A percentile compares a stretch with the other conserved stretches of the same genome.
phyloP scores from a whole-genome alignment of 768 basidiomycete genomes.

The Pleurotus sapidus region DNA sequence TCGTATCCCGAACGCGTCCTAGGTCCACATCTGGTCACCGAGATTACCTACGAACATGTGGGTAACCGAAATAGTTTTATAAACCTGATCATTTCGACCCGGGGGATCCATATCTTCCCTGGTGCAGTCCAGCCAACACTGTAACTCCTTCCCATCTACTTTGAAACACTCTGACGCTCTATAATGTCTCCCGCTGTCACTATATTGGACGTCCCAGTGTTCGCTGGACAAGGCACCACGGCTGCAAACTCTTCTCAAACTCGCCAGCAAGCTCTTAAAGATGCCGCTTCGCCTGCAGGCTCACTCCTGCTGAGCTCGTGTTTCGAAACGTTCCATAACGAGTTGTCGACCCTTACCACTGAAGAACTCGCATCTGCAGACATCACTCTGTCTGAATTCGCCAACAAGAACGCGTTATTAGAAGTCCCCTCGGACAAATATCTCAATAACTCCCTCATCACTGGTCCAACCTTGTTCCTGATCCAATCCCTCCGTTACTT shows the following conservation, averaged over 20 bases:
- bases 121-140: not conserved
- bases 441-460: constrained; percentile 43
- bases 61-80: not conserved
- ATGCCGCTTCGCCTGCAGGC: constrained; percentile 39
- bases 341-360: constrained; percentile 44
- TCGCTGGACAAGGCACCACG: constrained; percentile 54
- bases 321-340: constrained; percentile 44
- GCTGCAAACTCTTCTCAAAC: constrained; percentile 26
- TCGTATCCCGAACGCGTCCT: not conserved
- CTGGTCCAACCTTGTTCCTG: constrained; percentile 46
- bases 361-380: constrained; percentile 29
- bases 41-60: not conserved
- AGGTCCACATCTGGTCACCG: not conserved
- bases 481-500: constrained; percentile 54
- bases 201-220: constrained; percentile 41
- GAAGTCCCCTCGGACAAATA: constrained; percentile 29
- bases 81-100: not conserved
- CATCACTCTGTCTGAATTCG: constrained; percentile 45
- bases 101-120: not conserved
- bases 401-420: constrained; percentile 35
- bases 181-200: not conserved
- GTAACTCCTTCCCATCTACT: not conserved
- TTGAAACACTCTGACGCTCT: not conserved
- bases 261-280: constrained; percentile 35
- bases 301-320: constrained; percentile 48